Base-by-base conservation (phyloP, 2,329 filamentous ascomycete species). In the Penicillium digitatum region DNA sequence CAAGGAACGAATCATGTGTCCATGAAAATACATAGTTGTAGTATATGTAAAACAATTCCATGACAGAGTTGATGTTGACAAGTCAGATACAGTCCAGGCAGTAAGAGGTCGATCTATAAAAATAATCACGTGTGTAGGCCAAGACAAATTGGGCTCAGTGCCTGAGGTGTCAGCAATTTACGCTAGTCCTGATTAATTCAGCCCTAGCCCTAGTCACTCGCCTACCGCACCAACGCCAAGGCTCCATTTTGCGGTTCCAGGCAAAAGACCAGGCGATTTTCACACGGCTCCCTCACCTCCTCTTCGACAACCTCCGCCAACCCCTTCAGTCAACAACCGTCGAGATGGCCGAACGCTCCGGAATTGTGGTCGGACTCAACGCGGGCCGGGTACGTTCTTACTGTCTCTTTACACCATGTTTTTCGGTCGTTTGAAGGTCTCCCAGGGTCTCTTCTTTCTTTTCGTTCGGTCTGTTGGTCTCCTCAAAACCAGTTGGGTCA, bases 311-410 rank as follows among this genome's bases (percentile, higher is more conserved):
- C 64, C 65, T 65, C 65, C 70, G 69, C 66, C 71, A 70, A 72
- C 62, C 68, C 63, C 62, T 54, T 60, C 66, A 69, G 59, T 65
- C 64, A 66, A 64, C 68, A 72, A 70, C 68, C 66, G 66, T 74
- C 73, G 74, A 72, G 69, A 79, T 79, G 78, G 76, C 77, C 68
- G 76, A 79, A 74, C 75, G 75, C 65, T 74, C 75, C 72, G 78
- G 78, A 70, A 76, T 87, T 72, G 77, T 80, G 74, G 74, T 81
- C 71, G 84, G 84, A 72, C 74, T 85, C 70, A 87, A 87, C 78
- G 79, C 79, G 71, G 84, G 84, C 74, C 83, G 86, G 75, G 84
- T 87, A 85, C 73, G 84, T 86, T 59, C 38, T 62, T 56, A 62
- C 60, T 49, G 49, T 52, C 39, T 50, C 38, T 52, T 54, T 58